Evolutionary conservation across 495 filamentous ascomycete genomes (phyloP).

Genomic region (Cenococcum geophilum): DNA sequence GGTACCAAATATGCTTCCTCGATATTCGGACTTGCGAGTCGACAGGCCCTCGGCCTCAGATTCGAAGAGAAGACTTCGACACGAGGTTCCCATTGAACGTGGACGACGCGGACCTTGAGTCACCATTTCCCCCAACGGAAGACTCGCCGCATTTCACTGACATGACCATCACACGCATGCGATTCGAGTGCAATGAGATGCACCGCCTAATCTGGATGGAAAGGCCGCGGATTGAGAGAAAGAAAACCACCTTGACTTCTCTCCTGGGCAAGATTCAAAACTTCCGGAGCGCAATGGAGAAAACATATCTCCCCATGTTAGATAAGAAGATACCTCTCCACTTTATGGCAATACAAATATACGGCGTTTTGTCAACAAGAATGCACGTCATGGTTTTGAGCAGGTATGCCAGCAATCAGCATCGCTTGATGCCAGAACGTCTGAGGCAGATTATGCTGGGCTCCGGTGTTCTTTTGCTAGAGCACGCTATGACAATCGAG

Average conservation of each 20-base stretch:
- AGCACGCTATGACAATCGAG: constrained; percentile 56
- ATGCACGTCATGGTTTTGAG: constrained; percentile 61
- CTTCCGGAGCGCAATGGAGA: constrained; percentile 52
- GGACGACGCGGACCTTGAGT: constrained; percentile 54
- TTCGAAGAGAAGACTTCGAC: constrained; percentile 65
- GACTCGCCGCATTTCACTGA: constrained; percentile 57
- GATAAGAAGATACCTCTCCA: constrained; percentile 54
- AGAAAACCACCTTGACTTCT: constrained; percentile 51
- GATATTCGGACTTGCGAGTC: constrained; percentile 72
- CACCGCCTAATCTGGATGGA: constrained; percentile 60
- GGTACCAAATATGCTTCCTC: constrained; percentile 69
- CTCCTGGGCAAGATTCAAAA: constrained; percentile 57
- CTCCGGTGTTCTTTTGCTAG: constrained; percentile 50
- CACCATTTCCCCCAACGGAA: constrained; percentile 36
- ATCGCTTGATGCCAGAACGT: constrained; percentile 49
- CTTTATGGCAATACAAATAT: constrained; percentile 52
- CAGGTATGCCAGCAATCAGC: constrained; percentile 45
- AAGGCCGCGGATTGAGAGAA: constrained; percentile 53
- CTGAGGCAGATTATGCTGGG: constrained; percentile 46
- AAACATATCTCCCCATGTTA: constrained; percentile 54
- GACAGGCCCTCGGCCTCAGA: constrained; percentile 61
- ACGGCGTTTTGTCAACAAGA: constrained; percentile 54
- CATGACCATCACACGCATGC: constrained; percentile 57
- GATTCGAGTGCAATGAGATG: constrained; percentile 69
- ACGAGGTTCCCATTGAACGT: constrained; percentile 62